Evolutionary conservation across 352 stramenopile genomes (phyloP).

Genomic region (Pythium myriotylum): DNA sequence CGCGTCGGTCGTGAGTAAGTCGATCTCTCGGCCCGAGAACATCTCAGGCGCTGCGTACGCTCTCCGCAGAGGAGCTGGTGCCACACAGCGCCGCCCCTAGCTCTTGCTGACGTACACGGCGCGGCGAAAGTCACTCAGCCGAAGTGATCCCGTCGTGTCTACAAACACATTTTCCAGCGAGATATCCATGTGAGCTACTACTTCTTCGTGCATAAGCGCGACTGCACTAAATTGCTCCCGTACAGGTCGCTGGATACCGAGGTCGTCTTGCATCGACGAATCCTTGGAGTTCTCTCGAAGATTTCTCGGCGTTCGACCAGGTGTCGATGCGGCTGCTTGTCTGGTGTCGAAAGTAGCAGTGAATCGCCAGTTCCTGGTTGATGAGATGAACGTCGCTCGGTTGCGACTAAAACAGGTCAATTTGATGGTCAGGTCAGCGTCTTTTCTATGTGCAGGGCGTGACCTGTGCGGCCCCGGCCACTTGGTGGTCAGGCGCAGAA

Average conservation of each 20-base stretch:
- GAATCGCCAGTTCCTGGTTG: conserved; percentile 11
- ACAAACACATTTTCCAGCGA: conserved; percentile 31
- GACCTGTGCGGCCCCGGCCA: too few species aligned
- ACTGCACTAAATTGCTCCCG: conserved; percentile 20
- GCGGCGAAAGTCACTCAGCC: conserved; percentile 26
- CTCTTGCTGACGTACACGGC: conserved; percentile 14
- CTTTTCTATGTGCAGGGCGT: too few species aligned
- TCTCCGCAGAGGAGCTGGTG: conserved; percentile 6
- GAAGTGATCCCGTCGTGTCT: conserved; percentile 5
- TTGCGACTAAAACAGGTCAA: too few species aligned
- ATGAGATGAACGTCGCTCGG: too few species aligned
- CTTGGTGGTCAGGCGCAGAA: too few species aligned
- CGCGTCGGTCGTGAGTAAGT: conserved; percentile 32
- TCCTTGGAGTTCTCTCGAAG: conserved; percentile 10
- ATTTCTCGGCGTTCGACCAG: conserved; percentile 17
- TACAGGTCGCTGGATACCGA: conserved; percentile 1
- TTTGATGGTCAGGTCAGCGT: too few species aligned
- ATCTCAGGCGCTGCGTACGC: conserved; percentile 29
- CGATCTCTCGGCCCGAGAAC: conserved; percentile 21
- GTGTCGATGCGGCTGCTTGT: conserved; percentile 18
- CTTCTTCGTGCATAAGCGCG: conserved; percentile 27
- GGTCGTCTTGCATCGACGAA: conserved; percentile 2
- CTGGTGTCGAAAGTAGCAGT: conserved; percentile 16
- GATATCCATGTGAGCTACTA: conserved; percentile 27
- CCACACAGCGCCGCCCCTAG: not conserved